phyloP scores from a whole-genome alignment of 805 yeast genomes.

The Candida loeiensis region DNA sequence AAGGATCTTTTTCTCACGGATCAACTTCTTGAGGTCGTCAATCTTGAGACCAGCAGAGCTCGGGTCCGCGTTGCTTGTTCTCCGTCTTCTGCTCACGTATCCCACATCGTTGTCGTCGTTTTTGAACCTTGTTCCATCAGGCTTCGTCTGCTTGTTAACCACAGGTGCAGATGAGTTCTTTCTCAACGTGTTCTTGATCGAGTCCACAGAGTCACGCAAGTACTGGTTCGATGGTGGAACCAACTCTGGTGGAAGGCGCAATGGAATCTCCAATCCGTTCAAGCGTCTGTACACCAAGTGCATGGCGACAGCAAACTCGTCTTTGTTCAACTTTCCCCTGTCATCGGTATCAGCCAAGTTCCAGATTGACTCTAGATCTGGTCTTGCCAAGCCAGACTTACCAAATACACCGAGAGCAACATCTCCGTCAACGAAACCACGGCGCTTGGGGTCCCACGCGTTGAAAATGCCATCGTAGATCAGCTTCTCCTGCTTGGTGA shows the following conservation, averaged over 20 bases:
- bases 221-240: conserved; percentile 81
- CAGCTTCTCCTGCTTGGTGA: conserved; percentile 81
- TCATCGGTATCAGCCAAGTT: conserved; percentile 78
- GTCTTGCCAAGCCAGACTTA: conserved; percentile 83
- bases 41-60: conserved; percentile 33
- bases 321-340: conserved; percentile 78
- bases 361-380: conserved; percentile 90
- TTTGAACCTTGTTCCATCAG: conserved; percentile 48
- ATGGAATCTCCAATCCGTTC: conserved; percentile 85
- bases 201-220: conserved; percentile 65
- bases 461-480: conserved; percentile 83
- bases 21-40: conserved; percentile 56
- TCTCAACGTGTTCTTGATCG: conserved; percentile 64
- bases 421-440: conserved; percentile 73
- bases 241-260: conserved; percentile 79
- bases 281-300: conserved; percentile 88
- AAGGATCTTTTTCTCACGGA: conserved; percentile 69
- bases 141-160: conserved; percentile 18
- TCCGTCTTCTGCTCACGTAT: conserved; percentile 62
- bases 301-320: conserved; percentile 96
- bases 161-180: conserved; percentile 17
- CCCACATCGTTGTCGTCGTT: conserved; percentile 69
- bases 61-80: conserved; percentile 26
- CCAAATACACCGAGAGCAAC: conserved; percentile 84
- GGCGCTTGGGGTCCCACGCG: conserved; percentile 72